A percentile compares a stretch with the other conserved stretches of the same genome.
These are phyloP conservation scores for Talaromyces verruculosus DNA, from an alignment of 2,329 filamentous ascomycete genomes.

Conservation along the genomic window DNA sequence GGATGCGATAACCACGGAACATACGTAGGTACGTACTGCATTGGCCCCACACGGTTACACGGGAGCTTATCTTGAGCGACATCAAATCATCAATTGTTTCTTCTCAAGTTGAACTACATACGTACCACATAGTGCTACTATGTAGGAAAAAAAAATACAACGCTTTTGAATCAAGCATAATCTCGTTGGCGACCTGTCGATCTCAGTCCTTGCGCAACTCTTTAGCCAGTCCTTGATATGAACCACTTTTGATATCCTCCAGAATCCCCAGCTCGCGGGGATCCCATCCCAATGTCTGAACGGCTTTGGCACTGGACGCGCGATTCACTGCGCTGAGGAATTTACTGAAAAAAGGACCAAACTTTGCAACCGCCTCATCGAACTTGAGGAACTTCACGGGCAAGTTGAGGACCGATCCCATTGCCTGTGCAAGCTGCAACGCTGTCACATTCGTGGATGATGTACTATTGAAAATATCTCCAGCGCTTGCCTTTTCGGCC, in stretches of 20 bases:
- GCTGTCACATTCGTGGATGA: slow-evolving; percentile 35
- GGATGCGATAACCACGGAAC: neutral
- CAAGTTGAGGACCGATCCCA: slow-evolving; percentile 30
- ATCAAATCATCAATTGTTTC: neutral
- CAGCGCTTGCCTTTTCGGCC: slow-evolving; percentile 32
- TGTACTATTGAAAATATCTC: slow-evolving; percentile 39
- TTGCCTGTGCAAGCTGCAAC: slow-evolving; percentile 32
- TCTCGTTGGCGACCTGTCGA: neutral
- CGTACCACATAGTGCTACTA: neutral
- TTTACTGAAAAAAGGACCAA: slow-evolving; percentile 34
- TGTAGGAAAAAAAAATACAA: neutral
- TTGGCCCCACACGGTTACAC: neutral
- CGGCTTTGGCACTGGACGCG: slow-evolving; percentile 40
- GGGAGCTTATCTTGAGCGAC: neutral
- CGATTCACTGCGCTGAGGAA: slow-evolving; percentile 40
- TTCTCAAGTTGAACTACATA: neutral
- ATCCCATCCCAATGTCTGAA: slow-evolving; percentile 42
- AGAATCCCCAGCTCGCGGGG: slow-evolving; percentile 22
- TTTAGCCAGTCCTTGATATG: neutral
- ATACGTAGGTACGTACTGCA: neutral
- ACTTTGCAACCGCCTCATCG: slow-evolving; percentile 31
- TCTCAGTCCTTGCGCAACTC: neutral
- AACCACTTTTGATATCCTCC: neutral
- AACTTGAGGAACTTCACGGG: slow-evolving; percentile 26
- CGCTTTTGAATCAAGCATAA: neutral